These are phyloP conservation scores for Cytospora mali DNA, from an alignment of 2,329 filamentous ascomycete species.

Conservation along the genomic window DNA sequence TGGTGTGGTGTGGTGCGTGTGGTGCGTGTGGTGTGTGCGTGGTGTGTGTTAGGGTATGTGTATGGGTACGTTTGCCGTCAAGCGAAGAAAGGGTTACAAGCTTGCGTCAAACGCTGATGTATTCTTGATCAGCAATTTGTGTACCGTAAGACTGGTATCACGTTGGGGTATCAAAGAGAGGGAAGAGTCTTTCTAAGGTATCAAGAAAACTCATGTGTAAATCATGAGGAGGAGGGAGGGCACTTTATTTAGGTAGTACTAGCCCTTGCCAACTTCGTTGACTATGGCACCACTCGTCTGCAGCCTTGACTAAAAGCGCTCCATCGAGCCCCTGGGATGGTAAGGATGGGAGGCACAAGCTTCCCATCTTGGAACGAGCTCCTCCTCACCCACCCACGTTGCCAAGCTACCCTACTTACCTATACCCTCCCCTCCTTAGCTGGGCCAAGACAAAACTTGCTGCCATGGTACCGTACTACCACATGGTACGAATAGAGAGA, in stretches of 20 bases:
- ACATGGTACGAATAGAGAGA: neutral
- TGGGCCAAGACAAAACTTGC: constrained; percentile 2
- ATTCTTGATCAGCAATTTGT: neutral
- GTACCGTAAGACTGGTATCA: neutral
- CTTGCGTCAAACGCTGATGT: neutral
- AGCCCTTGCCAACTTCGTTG: constrained; percentile 5
- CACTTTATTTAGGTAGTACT: constrained; percentile 19
- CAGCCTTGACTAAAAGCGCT: constrained; percentile 8
- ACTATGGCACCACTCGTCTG: constrained; percentile 20
- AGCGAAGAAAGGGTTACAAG: neutral
- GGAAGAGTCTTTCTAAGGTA: constrained; percentile 6
- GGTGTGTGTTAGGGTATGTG: too few species aligned
- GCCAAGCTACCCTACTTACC: neutral
- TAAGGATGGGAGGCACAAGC: constrained; percentile 6
- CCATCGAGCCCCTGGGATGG: constrained; percentile 13
- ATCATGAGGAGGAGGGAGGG: constrained; percentile 16
- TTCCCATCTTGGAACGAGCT: constrained; percentile 3
- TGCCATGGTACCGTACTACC: neutral
- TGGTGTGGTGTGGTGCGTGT: too few species aligned
- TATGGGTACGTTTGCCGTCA: too few species aligned
- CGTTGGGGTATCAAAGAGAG: constrained; percentile 7
- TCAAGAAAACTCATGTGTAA: neutral
- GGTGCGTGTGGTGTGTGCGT: too few species aligned
- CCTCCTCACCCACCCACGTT: neutral
- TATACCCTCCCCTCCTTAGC: neutral